Percentiles rank a stretch among this genome's conserved stretches.
These are phyloP conservation scores for Primulina huaijiensis DNA, from an alignment of 257 asterid genomes.

Conservation along the genomic window DNA sequence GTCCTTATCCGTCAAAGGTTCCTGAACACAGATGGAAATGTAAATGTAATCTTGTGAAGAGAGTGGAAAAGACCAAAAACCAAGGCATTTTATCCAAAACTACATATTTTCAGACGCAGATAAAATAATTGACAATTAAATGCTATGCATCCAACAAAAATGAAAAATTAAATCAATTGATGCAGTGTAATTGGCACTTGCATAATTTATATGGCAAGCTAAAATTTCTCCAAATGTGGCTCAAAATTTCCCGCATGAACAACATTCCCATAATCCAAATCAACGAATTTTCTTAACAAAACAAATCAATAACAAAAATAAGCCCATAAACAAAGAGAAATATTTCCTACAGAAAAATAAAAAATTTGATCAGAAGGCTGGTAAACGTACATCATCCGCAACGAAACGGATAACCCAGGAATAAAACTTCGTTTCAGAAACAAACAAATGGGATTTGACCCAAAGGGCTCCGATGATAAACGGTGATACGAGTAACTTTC, in stretches of 20 bases:
- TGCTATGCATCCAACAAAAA: neutral
- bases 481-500: neutral
- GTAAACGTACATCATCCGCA: conserved; percentile 19
- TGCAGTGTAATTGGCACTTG: neutral
- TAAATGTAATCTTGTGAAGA: neutral
- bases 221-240: conserved; percentile 1
- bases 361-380: conserved; percentile 26
- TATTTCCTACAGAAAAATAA: conserved; percentile 6
- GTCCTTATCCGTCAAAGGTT: conserved; percentile 83
- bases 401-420: conserved; percentile 22
- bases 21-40: conserved; percentile 39
- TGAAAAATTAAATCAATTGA: neutral
- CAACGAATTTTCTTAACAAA: neutral
- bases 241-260: neutral
- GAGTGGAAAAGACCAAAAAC: conserved; percentile 7
- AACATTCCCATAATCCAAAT: conserved; percentile 4
- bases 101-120: neutral
- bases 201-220: neutral
- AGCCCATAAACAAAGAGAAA: neutral
- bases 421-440: neutral
- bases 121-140: neutral
- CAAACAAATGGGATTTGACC: neutral
- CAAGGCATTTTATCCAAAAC: neutral
- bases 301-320: neutral
- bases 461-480: neutral